Evolutionary conservation across 1,284 basidiomycete genomes (phyloP).

Genomic region (Coriolopsis trogii): DNA sequence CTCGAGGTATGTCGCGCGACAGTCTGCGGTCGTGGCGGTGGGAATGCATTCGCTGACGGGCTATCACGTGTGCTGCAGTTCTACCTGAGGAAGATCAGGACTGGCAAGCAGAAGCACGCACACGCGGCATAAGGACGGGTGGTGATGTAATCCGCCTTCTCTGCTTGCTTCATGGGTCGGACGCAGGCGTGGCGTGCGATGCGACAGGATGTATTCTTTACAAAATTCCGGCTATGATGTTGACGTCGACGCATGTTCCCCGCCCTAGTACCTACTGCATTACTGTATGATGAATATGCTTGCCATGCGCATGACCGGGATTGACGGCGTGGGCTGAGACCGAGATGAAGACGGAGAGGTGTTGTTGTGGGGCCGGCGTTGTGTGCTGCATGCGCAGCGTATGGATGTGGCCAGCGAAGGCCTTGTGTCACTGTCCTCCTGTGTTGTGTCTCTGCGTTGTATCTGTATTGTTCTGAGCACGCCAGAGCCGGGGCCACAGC

Average conservation of each 20-base stretch:
- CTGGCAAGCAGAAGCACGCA: slow-evolving; percentile 93
- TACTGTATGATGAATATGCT: slow-evolving; percentile 36
- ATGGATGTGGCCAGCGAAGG: too few species aligned
- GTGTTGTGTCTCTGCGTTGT: too few species aligned
- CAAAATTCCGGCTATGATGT: slow-evolving; percentile 30
- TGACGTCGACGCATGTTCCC: slow-evolving; percentile 13
- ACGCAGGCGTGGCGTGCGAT: slow-evolving; percentile 24
- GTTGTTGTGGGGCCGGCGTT: neutral
- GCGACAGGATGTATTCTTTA: slow-evolving; percentile 20
- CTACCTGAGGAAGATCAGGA: slow-evolving; percentile 90
- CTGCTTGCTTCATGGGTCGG: slow-evolving; percentile 21
- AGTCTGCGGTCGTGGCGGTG: slow-evolving; percentile 3
- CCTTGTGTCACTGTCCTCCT: too few species aligned
- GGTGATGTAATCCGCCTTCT: slow-evolving; percentile 16
- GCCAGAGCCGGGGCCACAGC: too few species aligned
- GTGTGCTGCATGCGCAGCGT: too few species aligned
- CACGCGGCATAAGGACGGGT: slow-evolving; percentile 45
- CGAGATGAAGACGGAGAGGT: neutral
- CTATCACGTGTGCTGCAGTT: slow-evolving; percentile 54
- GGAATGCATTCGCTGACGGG: slow-evolving; percentile 20
- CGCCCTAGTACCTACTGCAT: slow-evolving; percentile 26
- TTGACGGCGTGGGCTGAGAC: too few species aligned
- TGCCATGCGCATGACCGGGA: slow-evolving; percentile 30
- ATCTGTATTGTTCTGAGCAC: too few species aligned
- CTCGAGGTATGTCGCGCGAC: slow-evolving; percentile 69